Evolutionary conservation across 257 asterid species (phyloP).

Genomic region (Solanum phureja): DNA sequence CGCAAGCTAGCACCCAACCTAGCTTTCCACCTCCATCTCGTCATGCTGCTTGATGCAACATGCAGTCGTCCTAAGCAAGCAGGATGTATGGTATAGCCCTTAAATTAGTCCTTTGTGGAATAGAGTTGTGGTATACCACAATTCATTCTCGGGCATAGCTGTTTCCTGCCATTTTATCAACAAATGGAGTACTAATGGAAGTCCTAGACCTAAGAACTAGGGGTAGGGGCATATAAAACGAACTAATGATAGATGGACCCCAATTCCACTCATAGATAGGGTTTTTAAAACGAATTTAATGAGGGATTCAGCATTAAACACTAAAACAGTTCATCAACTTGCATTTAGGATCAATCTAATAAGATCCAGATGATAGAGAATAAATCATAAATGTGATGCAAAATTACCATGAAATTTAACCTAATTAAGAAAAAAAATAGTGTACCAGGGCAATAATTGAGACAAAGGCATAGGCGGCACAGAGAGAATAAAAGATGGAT

Average conservation of each 20-base stretch:
- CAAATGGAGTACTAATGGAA: background rate
- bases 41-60: background rate
- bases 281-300: background rate
- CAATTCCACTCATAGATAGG: background rate
- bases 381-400: background rate
- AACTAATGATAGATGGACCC: background rate
- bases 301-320: background rate
- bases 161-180: background rate
- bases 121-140: background rate
- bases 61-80: background rate
- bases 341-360: background rate
- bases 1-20: background rate
- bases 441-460: constrained; percentile 23
- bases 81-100: background rate
- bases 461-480: constrained; percentile 17
- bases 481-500: constrained; percentile 16
- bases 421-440: background rate
- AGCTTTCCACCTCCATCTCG: background rate
- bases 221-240: background rate
- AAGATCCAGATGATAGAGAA: background rate
- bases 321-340: background rate
- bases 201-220: background rate
- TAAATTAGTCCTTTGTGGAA: background rate
- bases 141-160: background rate
- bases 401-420: background rate